Evolutionary conservation across 441 rosid genomes (phyloP).

Genomic region (Rhodomyrtus psidioides): DNA sequence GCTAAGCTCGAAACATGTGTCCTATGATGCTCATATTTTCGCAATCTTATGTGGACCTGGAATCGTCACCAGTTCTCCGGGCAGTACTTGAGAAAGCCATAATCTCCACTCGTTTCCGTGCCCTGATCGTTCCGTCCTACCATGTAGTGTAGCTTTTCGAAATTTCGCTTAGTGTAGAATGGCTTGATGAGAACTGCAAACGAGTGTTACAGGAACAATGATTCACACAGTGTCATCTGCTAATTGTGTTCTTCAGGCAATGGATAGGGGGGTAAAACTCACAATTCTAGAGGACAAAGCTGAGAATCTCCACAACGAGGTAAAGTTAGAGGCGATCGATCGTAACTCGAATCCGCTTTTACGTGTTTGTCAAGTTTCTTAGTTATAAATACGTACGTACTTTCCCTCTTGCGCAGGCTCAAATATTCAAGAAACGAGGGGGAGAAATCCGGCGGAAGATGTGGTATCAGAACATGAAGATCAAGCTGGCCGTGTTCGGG

Average conservation of each 20-base stretch:
- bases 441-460: background rate
- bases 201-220: background rate
- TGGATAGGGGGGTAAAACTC: slow-evolving; percentile 67
- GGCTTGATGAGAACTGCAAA: background rate
- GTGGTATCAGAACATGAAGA: slow-evolving; percentile 7
- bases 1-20: background rate
- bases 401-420: background rate
- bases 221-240: background rate
- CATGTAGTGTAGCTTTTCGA: background rate
- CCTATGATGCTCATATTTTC: background rate
- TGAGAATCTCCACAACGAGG: slow-evolving; percentile 65
- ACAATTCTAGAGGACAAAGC: slow-evolving; percentile 57
- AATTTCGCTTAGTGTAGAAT: background rate
- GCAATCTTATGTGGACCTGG: background rate
- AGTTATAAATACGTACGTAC: background rate
- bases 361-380: background rate
- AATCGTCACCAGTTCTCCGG: background rate
- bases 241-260: slow-evolving; percentile 34
- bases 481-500: slow-evolving; percentile 1
- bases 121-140: background rate
- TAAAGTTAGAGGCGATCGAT: background rate
- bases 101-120: background rate
- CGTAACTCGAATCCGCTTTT: background rate
- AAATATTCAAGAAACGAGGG: background rate
- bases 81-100: background rate